Conservation (phyloP, 208 protist genomes). For the Wallacemonas sp. region DNA sequence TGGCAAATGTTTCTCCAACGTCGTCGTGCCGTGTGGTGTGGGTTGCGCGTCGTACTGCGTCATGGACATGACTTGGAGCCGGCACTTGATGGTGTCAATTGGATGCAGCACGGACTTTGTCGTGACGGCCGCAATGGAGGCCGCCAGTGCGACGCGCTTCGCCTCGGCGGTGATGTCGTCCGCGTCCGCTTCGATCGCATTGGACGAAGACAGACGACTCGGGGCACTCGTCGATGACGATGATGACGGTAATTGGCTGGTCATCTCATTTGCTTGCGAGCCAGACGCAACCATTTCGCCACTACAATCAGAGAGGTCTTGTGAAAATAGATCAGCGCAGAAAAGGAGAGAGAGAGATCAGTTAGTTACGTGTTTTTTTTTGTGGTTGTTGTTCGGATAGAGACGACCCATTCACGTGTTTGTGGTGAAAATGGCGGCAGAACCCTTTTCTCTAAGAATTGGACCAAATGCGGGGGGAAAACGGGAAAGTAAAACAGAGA, state of each 20-base stretch:
- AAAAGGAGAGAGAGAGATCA: conserved; percentile 5
- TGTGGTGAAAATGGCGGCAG: too few relatives aligned
- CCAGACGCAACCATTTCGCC: too few relatives aligned
- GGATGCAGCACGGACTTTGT: conserved; percentile 82
- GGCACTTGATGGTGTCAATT: conserved; percentile 84
- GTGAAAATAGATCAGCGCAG: not conserved
- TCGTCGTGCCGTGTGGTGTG: not conserved
- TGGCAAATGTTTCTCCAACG: too few relatives aligned
- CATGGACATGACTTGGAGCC: conserved; percentile 53
- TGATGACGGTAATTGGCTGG: not conserved
- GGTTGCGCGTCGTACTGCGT: not conserved
- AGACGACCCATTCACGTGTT: too few relatives aligned
- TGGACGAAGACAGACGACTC: too few relatives aligned
- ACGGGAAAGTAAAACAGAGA: conserved; percentile 6
- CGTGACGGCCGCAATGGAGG: conserved; percentile 44
- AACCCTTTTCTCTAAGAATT: too few relatives aligned
- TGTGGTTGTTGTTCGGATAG: too few relatives aligned
- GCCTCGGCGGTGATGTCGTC: conserved; percentile 12
- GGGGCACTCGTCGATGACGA: too few relatives aligned
- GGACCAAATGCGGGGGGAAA: too few relatives aligned
- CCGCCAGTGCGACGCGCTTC: conserved; percentile 40
- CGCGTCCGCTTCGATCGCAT: not conserved
- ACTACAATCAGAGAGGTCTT: not conserved
- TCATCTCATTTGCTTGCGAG: too few relatives aligned
- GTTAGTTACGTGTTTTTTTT: conserved; percentile 3